Evolutionary conservation across 768 basidiomycete genomes (phyloP), one percentile per base, ranked within the genome.

Genomic region (Collybia mongolica): DNA sequence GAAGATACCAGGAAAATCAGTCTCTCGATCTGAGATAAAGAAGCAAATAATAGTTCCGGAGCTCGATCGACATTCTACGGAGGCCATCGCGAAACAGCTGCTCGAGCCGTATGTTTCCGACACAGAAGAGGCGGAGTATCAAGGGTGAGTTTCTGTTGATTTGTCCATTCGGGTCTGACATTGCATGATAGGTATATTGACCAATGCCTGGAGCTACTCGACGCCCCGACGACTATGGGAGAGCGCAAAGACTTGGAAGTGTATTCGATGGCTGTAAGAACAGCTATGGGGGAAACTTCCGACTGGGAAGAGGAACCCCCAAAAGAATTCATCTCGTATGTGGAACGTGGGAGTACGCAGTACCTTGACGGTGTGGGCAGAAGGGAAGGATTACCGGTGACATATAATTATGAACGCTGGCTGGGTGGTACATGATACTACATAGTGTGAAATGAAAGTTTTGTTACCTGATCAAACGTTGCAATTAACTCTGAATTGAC

Each of bases 101-200:
- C 71, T 91, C 3, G 65, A 86, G 52, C 88, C 88, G 1, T 68
- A 66, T 3, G 86, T 92, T 4, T 75, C 83, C 0, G 77, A 77
- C 24, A 71, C 75, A 24, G 88, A 92, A 60, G 75, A 82, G 52
- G 71, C 75, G 0, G 89, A 92, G 62, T 93, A 92, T 65, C 80
- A 84, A 58, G 83, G 82, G 84, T 86, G 44, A 26, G 78, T 64
- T 38, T 28, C 24, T 17, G 32, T 35, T 41, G 20, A 24, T 29
- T 6, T 15, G n/a, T 40, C n/a, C 19, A 36, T 22, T 49, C 2
- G 43, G 12, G 20, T 22, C 24, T 44, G 14, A 18, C 15, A 40
- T 15, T 9, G 35, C n/a, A 40, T 40, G 23, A 39, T 46, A 88
- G 86, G 43, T 89, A 91, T 60, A 83, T 91, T 57, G 84, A 87